Conservation (phyloP, 441 rosid genomes). For the Cnidoscolus chayamansa region DNA sequence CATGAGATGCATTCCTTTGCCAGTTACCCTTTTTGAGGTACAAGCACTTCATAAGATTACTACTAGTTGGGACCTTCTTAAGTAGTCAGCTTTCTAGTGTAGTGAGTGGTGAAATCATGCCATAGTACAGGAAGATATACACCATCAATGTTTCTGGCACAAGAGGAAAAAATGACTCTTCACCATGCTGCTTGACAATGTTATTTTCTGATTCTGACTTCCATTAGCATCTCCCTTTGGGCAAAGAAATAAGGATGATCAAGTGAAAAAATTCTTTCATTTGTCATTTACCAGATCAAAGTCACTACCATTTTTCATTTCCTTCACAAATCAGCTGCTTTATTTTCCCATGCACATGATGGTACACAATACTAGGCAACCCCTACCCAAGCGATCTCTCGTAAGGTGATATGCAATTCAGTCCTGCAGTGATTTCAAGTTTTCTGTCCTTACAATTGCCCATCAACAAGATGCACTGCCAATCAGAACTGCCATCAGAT, state of each 20-base stretch:
- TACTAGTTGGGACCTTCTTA: not conserved
- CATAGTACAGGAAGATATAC: not conserved
- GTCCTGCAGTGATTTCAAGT: constrained; percentile 31
- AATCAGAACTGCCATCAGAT: constrained; percentile 36
- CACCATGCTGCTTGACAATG: not conserved
- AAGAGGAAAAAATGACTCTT: not conserved
- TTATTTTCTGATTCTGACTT: not conserved
- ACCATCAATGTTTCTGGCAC: too few relatives aligned
- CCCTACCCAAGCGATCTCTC: constrained; percentile 20
- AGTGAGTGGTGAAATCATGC: not conserved
- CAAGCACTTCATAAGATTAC: not conserved
- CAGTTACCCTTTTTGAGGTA: not conserved
- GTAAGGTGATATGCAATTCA: constrained; percentile 23
- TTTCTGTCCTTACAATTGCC: constrained; percentile 25
- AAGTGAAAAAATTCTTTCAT: not conserved
- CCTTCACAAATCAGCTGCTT: constrained; percentile 2
- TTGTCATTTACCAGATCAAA: too few relatives aligned
- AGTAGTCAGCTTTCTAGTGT: not conserved
- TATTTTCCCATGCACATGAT: not conserved
- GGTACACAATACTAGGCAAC: constrained; percentile 1
- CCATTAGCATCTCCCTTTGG: not conserved
- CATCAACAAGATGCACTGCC: constrained; percentile 34
- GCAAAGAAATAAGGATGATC: not conserved
- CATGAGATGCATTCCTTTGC: not conserved
- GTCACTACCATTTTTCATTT: not conserved